Base-by-base conservation (phyloP, 23 red algal species). In the Pyropia yezoensis region DNA sequence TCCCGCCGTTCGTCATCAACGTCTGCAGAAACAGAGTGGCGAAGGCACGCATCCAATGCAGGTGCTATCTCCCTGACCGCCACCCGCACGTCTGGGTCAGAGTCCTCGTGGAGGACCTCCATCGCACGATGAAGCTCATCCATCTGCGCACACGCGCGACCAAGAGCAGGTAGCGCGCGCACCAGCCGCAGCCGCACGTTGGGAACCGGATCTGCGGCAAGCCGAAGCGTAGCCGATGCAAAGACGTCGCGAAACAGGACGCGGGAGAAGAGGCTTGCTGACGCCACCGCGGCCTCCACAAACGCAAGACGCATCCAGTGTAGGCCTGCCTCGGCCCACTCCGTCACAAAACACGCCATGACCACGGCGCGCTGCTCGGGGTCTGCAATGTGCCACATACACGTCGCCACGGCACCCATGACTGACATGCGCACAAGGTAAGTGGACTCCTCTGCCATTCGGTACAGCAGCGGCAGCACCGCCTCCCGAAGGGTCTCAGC, bases 401-500 rank as follows among this genome's bases (percentile, higher is more conserved):
- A 24, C 33, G 19, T n/a, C 3, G 70, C 70, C 7, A 75, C 33
- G 15, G 57, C 70, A 18, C 18, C 18, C 70, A 75, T 75, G 52
- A 27, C 56, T 1, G 70, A 18, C 58, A 33, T 75, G 27, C 75
- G 24, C 24, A 79, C 75, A 2, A 69, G 19, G 20, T 79, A 69
- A 8, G 75, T 79, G 34, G 62, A 71, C 55, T 79, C 75, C 33
- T 62, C 50, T 8, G 61, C 62, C 75, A 79, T 79, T 25, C 23
- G 45, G 45, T 22, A 54, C 30, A 79, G 39, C 17, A 79, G 13
- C 17, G 75, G 75, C n/a, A 62, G 19, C 9, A 79, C 62, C 5
- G 27, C 16, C 20, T 69, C 59, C 29, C 20, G 15, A 3, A 70
- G 45, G 27, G 21, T 49, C 20, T 69, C 60, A 18, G 62, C 5